Evolutionary conservation across 768 basidiomycete species (phyloP), one percentile per base, ranked within the genome.

Genomic region (Amanita molliuscula): DNA sequence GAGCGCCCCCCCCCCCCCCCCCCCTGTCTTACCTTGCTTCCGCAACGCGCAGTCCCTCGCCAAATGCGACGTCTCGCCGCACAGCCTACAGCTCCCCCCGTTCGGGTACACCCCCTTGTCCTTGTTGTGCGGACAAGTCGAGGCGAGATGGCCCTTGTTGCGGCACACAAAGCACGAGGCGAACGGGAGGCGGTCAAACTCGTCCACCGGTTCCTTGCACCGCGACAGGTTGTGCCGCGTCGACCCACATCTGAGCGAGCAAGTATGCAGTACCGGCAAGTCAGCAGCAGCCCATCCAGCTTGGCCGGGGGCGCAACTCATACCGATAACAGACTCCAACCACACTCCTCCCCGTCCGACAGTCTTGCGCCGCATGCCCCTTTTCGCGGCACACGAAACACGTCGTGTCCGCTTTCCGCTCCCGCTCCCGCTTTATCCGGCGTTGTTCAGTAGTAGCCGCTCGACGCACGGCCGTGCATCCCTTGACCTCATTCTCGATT

Each of bases 91-190:
- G 51, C 73, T 78, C 2, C 94, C 94, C 21, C 92, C 92, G 53
- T 95, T 85, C 0, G 91, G 89, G 57, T 96, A 96, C 21, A 95
- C 73, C 0, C 93, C 91, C 56, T 79, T 86, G 0, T 73, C 74
- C 54, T 76, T 75, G 60, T 96, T 96, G 57, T 83, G 66, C 0
- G 88, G 85, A 64, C 94, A 97, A 11, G 77, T 66, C 1, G 87
- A 83, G 2, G 89, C 88, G 1, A 97, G 75, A 60, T 97, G 94
- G 1, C 94, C 94, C 57, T 76, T 82, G 3, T 72, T 74, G 3
- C 78, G 79, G 61, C 94, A 97, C 16, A 97, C 85, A 61, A 92
- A 97, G 66, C 94, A 97, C 3, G 84, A 87, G 0, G 94, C 93
- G 56, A 81, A 92, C 1, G 93, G 94, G 3, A 91, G 71, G 1